Evolutionary conservation across 805 yeast genomes (phyloP), one percentile per base, ranked within the genome.

Genomic region (Dipodascopsis uninucleata): DNA sequence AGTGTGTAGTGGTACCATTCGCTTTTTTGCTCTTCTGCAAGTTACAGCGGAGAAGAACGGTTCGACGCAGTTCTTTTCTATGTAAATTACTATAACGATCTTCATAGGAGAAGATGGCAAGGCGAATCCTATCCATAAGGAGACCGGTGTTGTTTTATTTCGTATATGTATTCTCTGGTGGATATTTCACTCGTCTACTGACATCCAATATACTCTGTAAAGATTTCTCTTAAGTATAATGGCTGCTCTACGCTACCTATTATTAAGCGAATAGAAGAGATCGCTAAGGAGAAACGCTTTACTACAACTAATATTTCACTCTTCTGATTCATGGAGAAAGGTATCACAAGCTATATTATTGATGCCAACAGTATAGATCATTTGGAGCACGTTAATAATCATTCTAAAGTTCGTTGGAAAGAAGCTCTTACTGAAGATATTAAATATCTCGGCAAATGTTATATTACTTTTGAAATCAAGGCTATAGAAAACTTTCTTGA

Each of bases 161-260:
- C 85, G 84, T 5, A 81, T 78, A 78, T 72, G 78, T 6, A 82
- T 83, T 21, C 62, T 69, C 43, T 79, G 79, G 76, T 45, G 85
- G 85, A 9, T 31, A 72, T 2, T 64, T 79, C 33, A 69, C 81
- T 0, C 69, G 81, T 50, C 79, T 83, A n/a, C n/a, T n/a, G n/a
- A n/a, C n/a, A n/a, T n/a, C n/a, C n/a, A n/a, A n/a, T n/a, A n/a
- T n/a, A n/a, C n/a, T n/a, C n/a, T n/a, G n/a, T n/a, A n/a, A n/a
- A n/a, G n/a, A n/a, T n/a, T n/a, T n/a, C n/a, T n/a, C n/a, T n/a
- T n/a, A n/a, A n/a, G n/a, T n/a, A n/a, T n/a, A n/a, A n/a, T n/a
- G n/a, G n/a, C n/a, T n/a, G n/a, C n/a, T 44, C 44, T 4, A 58
- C 56, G 26, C 25, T 41, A 28, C 53, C 46, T 28, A 71, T 76